Evolutionary conservation across 805 yeast species (phyloP), one percentile per base, ranked within the genome.

Genomic region (Danielia reshetovae): DNA sequence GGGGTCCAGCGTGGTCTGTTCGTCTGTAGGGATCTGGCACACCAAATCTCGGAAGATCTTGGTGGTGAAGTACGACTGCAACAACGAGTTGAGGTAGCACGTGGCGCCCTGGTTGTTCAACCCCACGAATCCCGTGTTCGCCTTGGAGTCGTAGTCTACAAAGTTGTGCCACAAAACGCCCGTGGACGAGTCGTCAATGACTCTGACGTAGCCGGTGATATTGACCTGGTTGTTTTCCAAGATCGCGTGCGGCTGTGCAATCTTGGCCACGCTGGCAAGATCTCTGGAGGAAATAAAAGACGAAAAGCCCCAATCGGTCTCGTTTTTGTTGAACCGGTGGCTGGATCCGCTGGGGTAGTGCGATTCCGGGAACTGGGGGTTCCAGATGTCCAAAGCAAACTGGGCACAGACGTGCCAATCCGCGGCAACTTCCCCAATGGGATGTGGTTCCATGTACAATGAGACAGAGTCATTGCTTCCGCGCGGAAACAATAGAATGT

Each of bases 61-160:
- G 0, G 98, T 93, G 53, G 86, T 86, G 57, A 72, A 93, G 48
- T 93, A 84, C 8, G 96, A 85, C 59, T 93, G 98, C 35, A 93
- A 61, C 39, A 93, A 69, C 0, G 97, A 90, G 57, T 93, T 93
- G 54, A 93, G 74, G 60, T 93, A 93, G 59, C 99, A 93, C 0
- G 99, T 93, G 2, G 99, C 99, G 43, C 98, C 99, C 64, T 93
- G 99, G 54, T 93, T 93, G 46, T 78, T 81, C 42, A 93, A 75
- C 1, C 99, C 99, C 7, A 88, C 95, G 55, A 72, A 88, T 0
- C 97, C 97, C 0, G 97, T 86, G 34, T 68, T 78, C 49, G 79
- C 75, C 55, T 88, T 87, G 2, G 97, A 88, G 59, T 93, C 87
- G 60, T 85, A 85, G 51, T 85, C 83, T 26, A 71, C 43, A 48